Percentiles rank a stretch among this genome's conserved stretches.
These are phyloP conservation scores for Trichosporon faecale DNA, from an alignment of 1,284 basidiomycete species.

Conservation along the genomic window DNA sequence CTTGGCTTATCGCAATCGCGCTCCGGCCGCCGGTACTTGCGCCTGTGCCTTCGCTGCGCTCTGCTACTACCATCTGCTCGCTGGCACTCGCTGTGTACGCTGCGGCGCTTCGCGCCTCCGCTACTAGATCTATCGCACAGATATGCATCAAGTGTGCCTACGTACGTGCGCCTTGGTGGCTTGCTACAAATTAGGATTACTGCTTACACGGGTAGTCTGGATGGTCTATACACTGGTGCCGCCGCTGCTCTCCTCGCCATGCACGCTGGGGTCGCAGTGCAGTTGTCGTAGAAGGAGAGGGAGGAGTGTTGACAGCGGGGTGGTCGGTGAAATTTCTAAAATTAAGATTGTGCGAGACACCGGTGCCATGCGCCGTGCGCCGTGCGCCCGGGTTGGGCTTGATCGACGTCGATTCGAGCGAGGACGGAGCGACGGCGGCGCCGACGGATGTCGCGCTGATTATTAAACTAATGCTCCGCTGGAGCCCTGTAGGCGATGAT, in stretches of 20 bases:
- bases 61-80: too few species aligned
- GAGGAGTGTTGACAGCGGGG: neutral
- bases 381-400: neutral
- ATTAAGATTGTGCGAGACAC: slow-evolving; percentile 1
- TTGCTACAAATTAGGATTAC: neutral
- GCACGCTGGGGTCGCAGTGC: too few species aligned
- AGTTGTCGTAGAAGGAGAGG: too few species aligned
- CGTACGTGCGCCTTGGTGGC: too few species aligned
- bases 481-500: neutral
- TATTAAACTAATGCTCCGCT: neutral
- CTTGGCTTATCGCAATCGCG: too few species aligned
- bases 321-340: neutral
- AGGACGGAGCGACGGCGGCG: neutral
- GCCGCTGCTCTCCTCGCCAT: neutral
- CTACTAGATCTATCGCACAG: too few species aligned
- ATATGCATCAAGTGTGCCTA: too few species aligned
- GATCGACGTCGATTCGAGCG: neutral
- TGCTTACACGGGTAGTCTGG: neutral
- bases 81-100: too few species aligned
- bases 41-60: too few species aligned
- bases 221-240: neutral
- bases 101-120: too few species aligned
- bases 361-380: too few species aligned
- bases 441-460: neutral
- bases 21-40: too few species aligned